phyloP scores from a whole-genome alignment of 208 protist species.

The Leishmania arabica region DNA sequence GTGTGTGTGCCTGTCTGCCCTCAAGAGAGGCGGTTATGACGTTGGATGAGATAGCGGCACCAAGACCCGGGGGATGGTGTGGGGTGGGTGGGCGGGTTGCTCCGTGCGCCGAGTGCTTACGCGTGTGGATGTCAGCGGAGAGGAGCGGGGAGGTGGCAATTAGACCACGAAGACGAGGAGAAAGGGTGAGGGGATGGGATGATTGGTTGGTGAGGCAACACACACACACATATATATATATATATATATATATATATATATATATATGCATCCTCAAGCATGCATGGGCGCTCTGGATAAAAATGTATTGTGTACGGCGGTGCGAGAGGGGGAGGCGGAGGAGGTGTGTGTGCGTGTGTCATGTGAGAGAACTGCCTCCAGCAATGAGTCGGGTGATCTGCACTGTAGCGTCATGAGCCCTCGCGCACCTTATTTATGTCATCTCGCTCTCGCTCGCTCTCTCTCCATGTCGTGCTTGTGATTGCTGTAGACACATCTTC shows the following conservation, averaged over 20 bases:
- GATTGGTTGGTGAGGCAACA: background rate
- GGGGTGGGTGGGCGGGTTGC: too few species aligned
- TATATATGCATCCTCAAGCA: background rate
- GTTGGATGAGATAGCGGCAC: background rate
- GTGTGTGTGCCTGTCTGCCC: background rate
- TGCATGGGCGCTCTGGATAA: background rate
- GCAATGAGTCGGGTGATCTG: background rate
- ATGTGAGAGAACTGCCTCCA: background rate
- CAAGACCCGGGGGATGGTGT: background rate
- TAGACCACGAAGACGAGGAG: background rate
- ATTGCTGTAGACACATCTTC: background rate
- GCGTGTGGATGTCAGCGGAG: background rate
- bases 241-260: background rate
- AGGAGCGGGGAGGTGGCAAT: background rate
- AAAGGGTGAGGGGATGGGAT: background rate
- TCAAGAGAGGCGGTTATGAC: background rate
- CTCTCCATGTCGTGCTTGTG: background rate
- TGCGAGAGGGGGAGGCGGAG: background rate
- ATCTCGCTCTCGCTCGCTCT: background rate
- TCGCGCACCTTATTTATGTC: background rate
- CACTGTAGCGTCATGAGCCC: too few species aligned
- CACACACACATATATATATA: background rate
- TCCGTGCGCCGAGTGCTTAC: background rate
- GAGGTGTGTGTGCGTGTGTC: background rate
- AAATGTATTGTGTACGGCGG: background rate